Conservation (phyloP, 345 rosid species). For the Angophora floribunda region DNA sequence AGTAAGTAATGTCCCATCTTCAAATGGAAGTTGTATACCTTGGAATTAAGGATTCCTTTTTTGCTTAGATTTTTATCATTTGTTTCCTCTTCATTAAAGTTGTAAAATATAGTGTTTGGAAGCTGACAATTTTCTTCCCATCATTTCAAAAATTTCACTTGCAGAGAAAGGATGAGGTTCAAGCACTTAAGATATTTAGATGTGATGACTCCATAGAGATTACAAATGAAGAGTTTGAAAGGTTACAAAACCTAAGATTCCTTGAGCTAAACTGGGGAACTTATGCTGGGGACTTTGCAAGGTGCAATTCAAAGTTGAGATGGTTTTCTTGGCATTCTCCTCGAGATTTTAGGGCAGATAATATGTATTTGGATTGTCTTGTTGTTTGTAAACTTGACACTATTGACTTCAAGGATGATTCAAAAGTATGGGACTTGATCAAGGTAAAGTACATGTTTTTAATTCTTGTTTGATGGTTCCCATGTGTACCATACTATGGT, state of each 20-base stretch:
- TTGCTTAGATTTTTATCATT: background rate
- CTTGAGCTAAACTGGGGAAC: background rate
- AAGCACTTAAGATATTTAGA: background rate
- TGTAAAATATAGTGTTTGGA: background rate
- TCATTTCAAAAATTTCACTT: background rate
- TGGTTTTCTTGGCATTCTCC: background rate
- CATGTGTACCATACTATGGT: rapidly evolving
- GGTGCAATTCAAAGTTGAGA: background rate
- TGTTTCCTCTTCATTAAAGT: background rate
- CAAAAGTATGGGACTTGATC: background rate
- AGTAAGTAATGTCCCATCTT: background rate
- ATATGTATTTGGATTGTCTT: background rate
- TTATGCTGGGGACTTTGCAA: background rate
- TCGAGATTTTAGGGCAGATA: background rate
- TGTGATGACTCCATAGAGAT: background rate
- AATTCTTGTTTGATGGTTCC: background rate
- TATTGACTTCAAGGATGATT: background rate
- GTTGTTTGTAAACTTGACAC: background rate
- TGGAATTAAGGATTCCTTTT: too few relatives aligned
- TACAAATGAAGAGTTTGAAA: background rate
- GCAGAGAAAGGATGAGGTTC: background rate
- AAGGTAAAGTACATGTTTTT: background rate
- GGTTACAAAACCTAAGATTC: background rate
- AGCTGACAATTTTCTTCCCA: background rate
- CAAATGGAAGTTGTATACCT: background rate